A percentile compares a stretch with the other conserved stretches of the same genome.
phyloP scores from a whole-genome alignment of 345 rosid genomes.

The Gossypium sturtianum region DNA sequence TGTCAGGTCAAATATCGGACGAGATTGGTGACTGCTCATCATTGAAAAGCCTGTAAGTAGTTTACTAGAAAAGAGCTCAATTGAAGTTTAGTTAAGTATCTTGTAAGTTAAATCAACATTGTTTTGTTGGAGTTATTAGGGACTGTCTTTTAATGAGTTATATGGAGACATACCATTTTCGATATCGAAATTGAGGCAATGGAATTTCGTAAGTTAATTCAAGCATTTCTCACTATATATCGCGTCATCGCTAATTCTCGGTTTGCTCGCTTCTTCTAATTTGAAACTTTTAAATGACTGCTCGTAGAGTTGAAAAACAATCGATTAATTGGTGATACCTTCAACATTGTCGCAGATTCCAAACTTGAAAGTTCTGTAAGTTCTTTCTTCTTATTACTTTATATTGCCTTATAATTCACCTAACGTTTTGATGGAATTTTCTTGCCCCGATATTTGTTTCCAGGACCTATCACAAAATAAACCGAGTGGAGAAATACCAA shows the following conservation, averaged over 20 bases:
- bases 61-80: too few species aligned
- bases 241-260: not conserved
- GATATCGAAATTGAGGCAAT: constrained; percentile 79
- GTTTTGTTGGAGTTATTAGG: constrained; percentile 33
- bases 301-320: constrained; percentile 81
- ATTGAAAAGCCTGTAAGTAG: too few species aligned
- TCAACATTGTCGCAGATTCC: constrained; percentile 93
- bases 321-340: constrained; percentile 81
- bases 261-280: not conserved
- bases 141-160: constrained; percentile 80
- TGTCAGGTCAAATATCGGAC: too few species aligned
- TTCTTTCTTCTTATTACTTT: not conserved
- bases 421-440: not conserved
- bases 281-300: constrained; percentile 4
- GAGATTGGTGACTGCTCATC: too few species aligned
- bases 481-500: constrained; percentile 90
- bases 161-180: constrained; percentile 94
- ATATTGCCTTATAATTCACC: not conserved
- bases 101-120: constrained; percentile 3
- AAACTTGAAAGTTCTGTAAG: constrained; percentile 81
- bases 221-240: not conserved
- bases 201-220: constrained; percentile 55
- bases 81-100: too few species aligned
- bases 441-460: not conserved
- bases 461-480: constrained; percentile 86